These are phyloP conservation scores for Annulohypoxylon nitens DNA, from an alignment of 495 filamentous ascomycete genomes.

Conservation along the genomic window DNA sequence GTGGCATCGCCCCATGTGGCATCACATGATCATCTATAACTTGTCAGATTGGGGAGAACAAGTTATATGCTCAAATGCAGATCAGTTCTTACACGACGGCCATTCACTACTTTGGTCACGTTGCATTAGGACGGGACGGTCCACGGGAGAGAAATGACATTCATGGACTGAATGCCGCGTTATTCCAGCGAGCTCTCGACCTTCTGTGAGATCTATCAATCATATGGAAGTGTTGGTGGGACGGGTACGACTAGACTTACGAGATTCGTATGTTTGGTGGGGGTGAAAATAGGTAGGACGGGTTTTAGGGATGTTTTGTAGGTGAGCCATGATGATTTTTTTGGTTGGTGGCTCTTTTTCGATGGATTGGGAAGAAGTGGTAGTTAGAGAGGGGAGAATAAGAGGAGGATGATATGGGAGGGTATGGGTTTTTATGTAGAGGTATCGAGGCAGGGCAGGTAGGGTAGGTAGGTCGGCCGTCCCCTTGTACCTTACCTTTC, in stretches of 20 bases:
- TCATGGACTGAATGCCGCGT: background rate
- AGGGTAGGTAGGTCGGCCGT: constrained; percentile 19
- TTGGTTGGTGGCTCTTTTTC: constrained; percentile 18
- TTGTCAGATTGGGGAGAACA: constrained; percentile 29
- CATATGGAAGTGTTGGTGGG: background rate
- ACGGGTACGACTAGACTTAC: constrained; percentile 29
- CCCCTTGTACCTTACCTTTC: constrained; percentile 8
- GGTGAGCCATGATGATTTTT: constrained; percentile 31
- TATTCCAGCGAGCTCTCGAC: background rate
- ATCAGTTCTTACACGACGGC: constrained; percentile 28
- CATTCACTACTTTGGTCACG: constrained; percentile 22
- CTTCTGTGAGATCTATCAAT: constrained; percentile 16
- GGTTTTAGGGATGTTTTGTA: constrained; percentile 20
- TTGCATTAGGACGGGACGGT: constrained; percentile 6
- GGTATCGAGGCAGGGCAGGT: constrained; percentile 38
- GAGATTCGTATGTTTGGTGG: constrained; percentile 11
- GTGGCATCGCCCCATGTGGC: background rate
- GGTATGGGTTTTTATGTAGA: constrained; percentile 43
- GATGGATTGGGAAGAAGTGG: constrained; percentile 25
- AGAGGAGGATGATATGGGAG: constrained; percentile 42
- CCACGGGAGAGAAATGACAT: constrained; percentile 9
- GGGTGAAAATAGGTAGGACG: constrained; percentile 5
- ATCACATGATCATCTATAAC: constrained; percentile 22
- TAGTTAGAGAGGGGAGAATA: constrained; percentile 18
- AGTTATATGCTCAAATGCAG: background rate